Base-by-base conservation (phyloP, 345 rosid genomes). In the Citropsis articulata region DNA sequence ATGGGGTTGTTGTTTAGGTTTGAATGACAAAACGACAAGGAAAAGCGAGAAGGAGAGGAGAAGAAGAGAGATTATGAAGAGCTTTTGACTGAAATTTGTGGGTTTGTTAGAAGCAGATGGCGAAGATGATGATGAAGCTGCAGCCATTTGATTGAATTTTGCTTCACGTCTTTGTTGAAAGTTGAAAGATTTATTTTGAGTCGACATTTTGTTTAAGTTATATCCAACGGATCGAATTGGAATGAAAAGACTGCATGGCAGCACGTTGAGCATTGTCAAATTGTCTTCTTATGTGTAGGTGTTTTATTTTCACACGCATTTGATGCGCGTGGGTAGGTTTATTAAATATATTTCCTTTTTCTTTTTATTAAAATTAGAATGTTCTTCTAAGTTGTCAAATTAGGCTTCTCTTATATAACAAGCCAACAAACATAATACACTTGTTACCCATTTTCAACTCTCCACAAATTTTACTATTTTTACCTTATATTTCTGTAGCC, bases 11-110 rank as follows among this genome's bases (percentile, higher is more conserved):
- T 62, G 50, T 57, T 75, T 48, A 3, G 86, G 75, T 59, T 78
- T 84, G 71, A 88, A 80, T 7, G 84, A 42, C 57, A 84, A 40
- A 24, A 81, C 73, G 6, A 94, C 72, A 75, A 85, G 45, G 0
- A 86, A 0, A 19, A 91, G 53, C 22, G 86, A 80, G 2, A 85
- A 24, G 24, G 96, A 85, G 79, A 92, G 33, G 40, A 83, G 55
- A n/a, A 89, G 16, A 68, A 90, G 86, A 73, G 77, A 83, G 74
- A 83, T 27, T 9, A 81, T 66, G 83, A 87, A 85, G 66, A 85
- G 72, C 48, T 75, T 89, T 27, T 66, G 81, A 66, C 73, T 84
- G 45, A 88, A 85, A 57, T 42, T 77, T 5, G 71, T 69, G 21
- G 75, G 77, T 66, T 83, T 89, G 33, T 31, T 9, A 4, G 60